Base-by-base conservation (phyloP, 495 filamentous ascomycete species). In the Elasticomyces elasticus region DNA sequence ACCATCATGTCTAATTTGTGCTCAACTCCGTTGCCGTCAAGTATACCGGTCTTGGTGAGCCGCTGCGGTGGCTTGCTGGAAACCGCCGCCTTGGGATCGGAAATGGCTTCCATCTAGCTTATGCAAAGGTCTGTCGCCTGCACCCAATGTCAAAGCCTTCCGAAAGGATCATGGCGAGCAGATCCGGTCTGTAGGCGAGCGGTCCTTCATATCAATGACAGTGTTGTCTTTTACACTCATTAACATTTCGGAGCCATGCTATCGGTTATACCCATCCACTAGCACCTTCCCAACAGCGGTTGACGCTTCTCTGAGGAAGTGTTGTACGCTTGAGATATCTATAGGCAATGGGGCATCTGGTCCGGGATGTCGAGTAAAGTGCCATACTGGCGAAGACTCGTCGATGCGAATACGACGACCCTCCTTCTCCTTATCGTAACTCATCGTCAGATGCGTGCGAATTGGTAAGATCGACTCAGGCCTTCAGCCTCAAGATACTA, bases 91-190 rank as follows among this genome's bases (percentile, higher is more conserved):
- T 48, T 54, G 13, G 52, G 52, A 27, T 54, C 42, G 25, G 31
- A 49, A 43, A 54, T 43, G 10, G 52, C 52, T 22, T 54, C 52
- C 52, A 54, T 23, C 15, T 54, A 54, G 26, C 52, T 43, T 54
- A 54, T 12, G 52, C 52, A 28, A 54, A 54, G 2, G 52, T 54
- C 20, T 54, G 52, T 22, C 52, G 20, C 37, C 52, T 54, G 20
- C 52, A 54, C 5, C 52, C 52, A n/a, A 54, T 54, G 27, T 54
- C 52, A 25, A 54, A 54, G 52, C 45, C 52, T 37, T 54, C 27
- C 6, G 52, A 43, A 5, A 54, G 27, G 5, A 54, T 54, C 27
- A 9, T n/a, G 15, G 46, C 52, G 1, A 54, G 42, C 19, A 54
- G 28, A 4, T 54, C 52, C 11, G 52, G 52, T 23, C 48, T 54